Base-by-base conservation (phyloP, 495 filamentous ascomycete genomes). In the Letharia columbiana region DNA sequence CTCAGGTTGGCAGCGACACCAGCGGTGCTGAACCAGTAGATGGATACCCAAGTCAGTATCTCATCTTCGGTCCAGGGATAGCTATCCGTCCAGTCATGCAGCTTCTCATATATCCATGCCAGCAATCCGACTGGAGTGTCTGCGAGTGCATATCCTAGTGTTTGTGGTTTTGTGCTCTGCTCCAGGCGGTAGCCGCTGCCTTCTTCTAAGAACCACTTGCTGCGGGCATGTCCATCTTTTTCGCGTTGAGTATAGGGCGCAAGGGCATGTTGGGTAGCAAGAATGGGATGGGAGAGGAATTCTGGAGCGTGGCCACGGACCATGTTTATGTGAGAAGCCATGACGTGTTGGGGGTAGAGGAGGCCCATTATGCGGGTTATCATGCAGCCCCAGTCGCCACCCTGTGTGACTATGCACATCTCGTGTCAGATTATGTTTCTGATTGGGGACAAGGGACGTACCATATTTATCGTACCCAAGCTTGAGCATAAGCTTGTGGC, bases 61-160 rank as follows among this genome's bases (percentile, higher is more conserved):
- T 89, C 83, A 54, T 89, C 86, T 49, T 88, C 83, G 2, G 80
- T 86, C 87, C 87, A 89, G 11, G 82, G 79, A 68, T 88, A 88
- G 2, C 66, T 71, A 68, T 90, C 87, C 1, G 83, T 84, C 86
- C 87, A 87, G 65, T 85, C 81, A 70, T 86, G 82, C 39, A 89
- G 78, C 68, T 89, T 91, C 71, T 89, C 88, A 61, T 84, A 82
- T 54, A 90, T 83, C 86, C 86, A 89, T 0, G 86, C 79, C 23
- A 89, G 73, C 50, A 85, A 74, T 12, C 78, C 86, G 15, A 88
- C 78, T 2, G 87, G 87, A 28, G 80, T 84, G 70, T 88, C 86
- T 6, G 76, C 73, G 0, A 89, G 77, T 1, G 74, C 79, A 45
- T 82, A 82, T 17, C 82, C 81, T 1, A 89, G 72, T 0, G 87